A percentile compares a stretch with the other conserved stretches of the same genome.
Conservation (phyloP, 306 rosid species). For the Hippophae rhamnoides region DNA sequence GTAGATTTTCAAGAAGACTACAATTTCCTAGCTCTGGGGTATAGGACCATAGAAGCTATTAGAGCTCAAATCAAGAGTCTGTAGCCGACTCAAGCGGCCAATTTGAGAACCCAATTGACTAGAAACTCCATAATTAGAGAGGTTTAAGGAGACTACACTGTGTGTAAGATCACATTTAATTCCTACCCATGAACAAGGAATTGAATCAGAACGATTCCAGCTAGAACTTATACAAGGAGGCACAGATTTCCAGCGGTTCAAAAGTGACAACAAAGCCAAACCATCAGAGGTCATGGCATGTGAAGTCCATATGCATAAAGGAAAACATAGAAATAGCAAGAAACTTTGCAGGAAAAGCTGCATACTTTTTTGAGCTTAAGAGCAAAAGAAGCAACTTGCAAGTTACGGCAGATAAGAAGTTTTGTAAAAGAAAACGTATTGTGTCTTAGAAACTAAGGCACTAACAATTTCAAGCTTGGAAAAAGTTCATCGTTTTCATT, state of each 20-base stretch:
- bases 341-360: conserved; percentile 19
- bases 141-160: conserved; percentile 40
- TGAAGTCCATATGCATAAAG: conserved; percentile 17
- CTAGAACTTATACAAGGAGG: conserved; percentile 34
- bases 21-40: conserved; percentile 40
- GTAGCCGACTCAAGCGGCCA: conserved; percentile 31
- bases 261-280: conserved; percentile 36
- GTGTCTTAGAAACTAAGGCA: too few relatives aligned
- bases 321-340: conserved; percentile 24
- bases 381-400: not conserved
- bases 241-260: conserved; percentile 35
- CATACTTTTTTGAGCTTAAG: not conserved
- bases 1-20: conserved; percentile 30
- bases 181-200: conserved; percentile 77
- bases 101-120: conserved; percentile 58
- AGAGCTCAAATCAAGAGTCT: conserved; percentile 20
- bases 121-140: conserved; percentile 34
- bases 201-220: conserved; percentile 55
- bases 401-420: not conserved
- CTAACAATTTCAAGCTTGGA: too few relatives aligned
- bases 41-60: conserved; percentile 36
- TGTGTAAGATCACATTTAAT: conserved; percentile 32
- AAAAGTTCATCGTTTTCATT: too few relatives aligned
- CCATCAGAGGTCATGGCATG: conserved; percentile 56
- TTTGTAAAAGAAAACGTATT: too few relatives aligned